These are phyloP conservation scores for Hortiboletus rubellus DNA, from an alignment of 1,284 basidiomycete genomes.

Conservation along the genomic window DNA sequence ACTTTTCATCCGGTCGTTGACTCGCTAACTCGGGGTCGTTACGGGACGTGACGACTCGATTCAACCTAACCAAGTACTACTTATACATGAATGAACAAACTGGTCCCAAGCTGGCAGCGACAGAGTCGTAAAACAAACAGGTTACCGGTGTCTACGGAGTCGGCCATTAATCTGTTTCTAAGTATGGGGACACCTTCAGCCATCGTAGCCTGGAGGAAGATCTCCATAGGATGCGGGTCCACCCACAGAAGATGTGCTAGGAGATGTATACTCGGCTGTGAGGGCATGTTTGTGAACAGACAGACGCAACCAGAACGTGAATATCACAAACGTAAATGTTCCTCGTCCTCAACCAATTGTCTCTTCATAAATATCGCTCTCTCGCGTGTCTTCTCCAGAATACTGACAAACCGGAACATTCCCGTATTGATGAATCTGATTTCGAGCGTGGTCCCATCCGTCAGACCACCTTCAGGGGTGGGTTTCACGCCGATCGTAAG, in stretches of 20 bases:
- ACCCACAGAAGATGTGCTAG: conserved; percentile 44
- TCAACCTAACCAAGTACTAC: no score
- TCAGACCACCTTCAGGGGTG: conserved; percentile 61
- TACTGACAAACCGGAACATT: conserved; percentile 70
- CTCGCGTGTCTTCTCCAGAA: conserved; percentile 74
- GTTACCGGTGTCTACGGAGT: background rate
- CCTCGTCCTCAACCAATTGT: conserved; percentile 55
- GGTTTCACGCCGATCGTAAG: conserved; percentile 66
- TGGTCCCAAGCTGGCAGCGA: background rate
- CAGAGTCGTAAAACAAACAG: background rate
- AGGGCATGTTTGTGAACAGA: conserved; percentile 7
- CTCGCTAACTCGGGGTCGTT: no score
- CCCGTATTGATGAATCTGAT: conserved; percentile 65
- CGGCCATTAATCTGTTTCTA: background rate
- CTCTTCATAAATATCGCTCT: conserved; percentile 71
- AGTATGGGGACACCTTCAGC: conserved; percentile 23
- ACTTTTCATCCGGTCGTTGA: no score
- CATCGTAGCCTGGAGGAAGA: conserved; percentile 64
- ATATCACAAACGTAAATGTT: conserved; percentile 61
- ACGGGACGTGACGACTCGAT: no score
- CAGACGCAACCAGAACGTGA: conserved; percentile 1
- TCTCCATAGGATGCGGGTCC: conserved; percentile 44
- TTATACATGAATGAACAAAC: background rate
- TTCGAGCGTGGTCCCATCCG: conserved; percentile 61
- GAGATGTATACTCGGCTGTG: conserved; percentile 58